Percentiles rank a stretch among this genome's conserved stretches.
Conservation (phyloP, 768 basidiomycete species). For the Hemileccinum rubropunctum region DNA sequence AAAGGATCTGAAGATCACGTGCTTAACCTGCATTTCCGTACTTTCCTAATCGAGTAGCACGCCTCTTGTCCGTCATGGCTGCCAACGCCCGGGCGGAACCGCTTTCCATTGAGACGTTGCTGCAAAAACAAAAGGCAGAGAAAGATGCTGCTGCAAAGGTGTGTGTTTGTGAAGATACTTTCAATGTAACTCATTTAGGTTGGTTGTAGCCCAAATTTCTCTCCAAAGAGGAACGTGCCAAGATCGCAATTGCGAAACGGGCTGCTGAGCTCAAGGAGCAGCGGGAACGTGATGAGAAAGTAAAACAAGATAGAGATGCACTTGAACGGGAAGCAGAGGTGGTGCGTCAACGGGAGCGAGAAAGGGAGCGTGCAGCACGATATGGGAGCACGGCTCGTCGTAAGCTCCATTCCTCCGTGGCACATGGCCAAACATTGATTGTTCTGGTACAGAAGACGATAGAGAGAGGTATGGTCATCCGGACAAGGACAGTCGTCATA, state of each 20-base stretch:
- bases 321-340: slow-evolving; percentile 78
- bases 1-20: slow-evolving; percentile 21
- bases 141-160: slow-evolving; percentile 92
- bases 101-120: slow-evolving; percentile 82
- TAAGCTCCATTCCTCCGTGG: slow-evolving; percentile 12
- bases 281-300: slow-evolving; percentile 59
- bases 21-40: neutral
- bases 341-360: slow-evolving; percentile 51
- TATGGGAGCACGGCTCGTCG: slow-evolving; percentile 40
- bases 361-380: slow-evolving; percentile 32
- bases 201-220: slow-evolving; percentile 83
- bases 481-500: slow-evolving; percentile 47
- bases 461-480: slow-evolving; percentile 45
- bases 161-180: slow-evolving; percentile 27
- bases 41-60: slow-evolving; percentile 13
- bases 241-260: slow-evolving; percentile 84
- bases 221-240: slow-evolving; percentile 87
- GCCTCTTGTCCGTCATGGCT: slow-evolving; percentile 38
- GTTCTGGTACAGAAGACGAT: slow-evolving; percentile 43
- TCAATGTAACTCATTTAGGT: neutral
- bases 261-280: slow-evolving; percentile 78
- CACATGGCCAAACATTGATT: slow-evolving; percentile 5
- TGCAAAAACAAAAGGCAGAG: slow-evolving; percentile 85
- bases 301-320: slow-evolving; percentile 58
- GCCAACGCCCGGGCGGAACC: slow-evolving; percentile 51